Evolutionary conservation across 257 asterid genomes (phyloP), one percentile per base, ranked within the genome.

Genomic region (Oldenlandia corymbosa): DNA sequence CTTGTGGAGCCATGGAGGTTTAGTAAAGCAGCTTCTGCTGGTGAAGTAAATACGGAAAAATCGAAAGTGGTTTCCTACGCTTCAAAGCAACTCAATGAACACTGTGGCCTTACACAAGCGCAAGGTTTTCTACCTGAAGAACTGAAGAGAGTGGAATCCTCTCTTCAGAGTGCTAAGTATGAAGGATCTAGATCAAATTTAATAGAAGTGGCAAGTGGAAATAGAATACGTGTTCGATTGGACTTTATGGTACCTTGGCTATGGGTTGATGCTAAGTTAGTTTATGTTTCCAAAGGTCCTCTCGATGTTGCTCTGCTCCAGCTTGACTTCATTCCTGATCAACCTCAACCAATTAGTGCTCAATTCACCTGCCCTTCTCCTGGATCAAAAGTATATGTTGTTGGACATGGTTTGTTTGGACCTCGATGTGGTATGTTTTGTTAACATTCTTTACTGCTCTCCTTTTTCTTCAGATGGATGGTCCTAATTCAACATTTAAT

Each of bases 1-100:
- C 95, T 93, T 65, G 78, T 93, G 69, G 99, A 93, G 79, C 99
- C 99, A 30, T 87, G 99, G 99, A 83, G 99, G 71, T 93, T 93
- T 52, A 86, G 94, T 36, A 93, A 87, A 78, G 78, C 93, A 72
- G 71, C 88, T 68, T 65, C 75, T 17, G 77, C 70, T 65, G 73
- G 78, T 64, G 88, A 81, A 60, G 72, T 67, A 70, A 62, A 72
- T 57, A 75, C 60, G 64, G 69, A 63, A 51, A 73, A 66, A 68
- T 68, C 81, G 3, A 72, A 69, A 60, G 68, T 68, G 59, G 71
- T 73, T 74, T 62, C 66, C 32, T 48, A 66, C 41, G 76, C 81
- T 11, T 75, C 71, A 41, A 46, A 57, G 48, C 77, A 64, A 75
- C 56, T 51, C 47, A 78, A 68, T 48, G 64, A 71, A 60, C 77